Evolutionary conservation across 495 filamentous ascomycete species (phyloP).

Genomic region (Hypoxylon subgilvum): DNA sequence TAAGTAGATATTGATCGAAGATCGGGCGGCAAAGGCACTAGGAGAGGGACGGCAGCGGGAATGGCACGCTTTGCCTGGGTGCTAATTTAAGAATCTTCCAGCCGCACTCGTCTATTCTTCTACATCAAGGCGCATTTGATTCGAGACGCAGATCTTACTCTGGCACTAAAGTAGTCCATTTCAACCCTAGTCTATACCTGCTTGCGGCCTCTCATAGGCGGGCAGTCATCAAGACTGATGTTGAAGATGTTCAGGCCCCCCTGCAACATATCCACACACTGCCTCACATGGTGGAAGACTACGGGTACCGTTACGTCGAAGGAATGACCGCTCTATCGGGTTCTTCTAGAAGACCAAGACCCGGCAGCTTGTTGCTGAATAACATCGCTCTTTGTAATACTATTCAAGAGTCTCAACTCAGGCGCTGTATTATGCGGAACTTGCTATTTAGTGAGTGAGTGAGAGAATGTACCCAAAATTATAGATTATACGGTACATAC

Average conservation of each 20-base stretch:
- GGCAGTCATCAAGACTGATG: background rate
- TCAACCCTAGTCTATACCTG: conserved; percentile 1
- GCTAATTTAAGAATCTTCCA: conserved; percentile 4
- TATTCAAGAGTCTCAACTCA: background rate
- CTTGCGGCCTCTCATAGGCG: background rate
- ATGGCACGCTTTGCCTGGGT: background rate
- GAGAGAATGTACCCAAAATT: too few relatives aligned
- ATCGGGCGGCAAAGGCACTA: background rate
- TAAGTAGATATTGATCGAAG: too few relatives aligned
- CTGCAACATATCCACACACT: background rate
- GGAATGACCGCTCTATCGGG: background rate
- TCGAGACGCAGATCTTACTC: conserved; percentile 21
- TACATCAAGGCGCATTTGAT: conserved; percentile 8
- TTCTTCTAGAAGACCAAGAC: background rate
- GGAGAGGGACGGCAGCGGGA: background rate
- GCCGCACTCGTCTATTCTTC: conserved; percentile 2
- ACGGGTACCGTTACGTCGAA: background rate
- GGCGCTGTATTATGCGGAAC: background rate
- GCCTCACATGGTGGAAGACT: background rate
- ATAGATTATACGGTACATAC: too few relatives aligned
- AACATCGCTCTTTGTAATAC: background rate
- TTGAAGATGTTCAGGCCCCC: too few relatives aligned
- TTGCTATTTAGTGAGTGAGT: too few relatives aligned
- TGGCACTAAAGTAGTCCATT: background rate
- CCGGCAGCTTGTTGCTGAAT: background rate